Percentiles rank a stretch among this genome's conserved stretches.
Conservation (phyloP, 768 basidiomycete genomes). For the Lentinula guzmanii region DNA sequence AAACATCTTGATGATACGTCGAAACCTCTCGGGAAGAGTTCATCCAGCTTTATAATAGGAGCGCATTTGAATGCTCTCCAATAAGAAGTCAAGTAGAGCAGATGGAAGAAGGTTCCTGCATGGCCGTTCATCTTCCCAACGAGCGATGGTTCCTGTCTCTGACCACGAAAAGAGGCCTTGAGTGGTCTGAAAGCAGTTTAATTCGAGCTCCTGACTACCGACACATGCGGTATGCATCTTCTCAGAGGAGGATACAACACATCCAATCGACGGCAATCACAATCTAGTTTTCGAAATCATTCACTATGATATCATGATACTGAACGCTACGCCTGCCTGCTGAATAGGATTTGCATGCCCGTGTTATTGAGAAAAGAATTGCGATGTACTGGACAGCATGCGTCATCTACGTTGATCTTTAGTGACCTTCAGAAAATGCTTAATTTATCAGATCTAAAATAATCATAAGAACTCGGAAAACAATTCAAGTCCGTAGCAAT, state of each 20-base stretch:
- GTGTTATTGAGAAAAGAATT: background rate
- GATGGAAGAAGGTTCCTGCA: background rate
- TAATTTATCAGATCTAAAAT: background rate
- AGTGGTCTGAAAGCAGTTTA: background rate
- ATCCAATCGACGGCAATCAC: background rate
- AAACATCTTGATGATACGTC: background rate
- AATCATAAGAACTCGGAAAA: background rate
- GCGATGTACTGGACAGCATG: background rate
- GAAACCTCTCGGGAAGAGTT: background rate
- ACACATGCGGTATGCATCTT: background rate
- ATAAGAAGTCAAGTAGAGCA: background rate
- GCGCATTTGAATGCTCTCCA: background rate
- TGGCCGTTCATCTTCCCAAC: background rate
- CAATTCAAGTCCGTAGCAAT: background rate
- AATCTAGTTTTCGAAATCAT: background rate
- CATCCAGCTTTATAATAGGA: background rate
- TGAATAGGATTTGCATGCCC: background rate
- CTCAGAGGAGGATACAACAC: background rate
- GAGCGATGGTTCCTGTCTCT: background rate
- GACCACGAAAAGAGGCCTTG: background rate
- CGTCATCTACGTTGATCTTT: background rate
- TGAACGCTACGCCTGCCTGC: background rate
- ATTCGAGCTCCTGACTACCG: slow-evolving; percentile 2
- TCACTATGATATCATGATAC: background rate
- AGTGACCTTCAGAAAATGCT: background rate